A percentile compares a stretch with the other conserved stretches of the same genome.
phyloP scores from a whole-genome alignment of 176 grass and related monocot genomes.

The Melocanna baccifera region DNA sequence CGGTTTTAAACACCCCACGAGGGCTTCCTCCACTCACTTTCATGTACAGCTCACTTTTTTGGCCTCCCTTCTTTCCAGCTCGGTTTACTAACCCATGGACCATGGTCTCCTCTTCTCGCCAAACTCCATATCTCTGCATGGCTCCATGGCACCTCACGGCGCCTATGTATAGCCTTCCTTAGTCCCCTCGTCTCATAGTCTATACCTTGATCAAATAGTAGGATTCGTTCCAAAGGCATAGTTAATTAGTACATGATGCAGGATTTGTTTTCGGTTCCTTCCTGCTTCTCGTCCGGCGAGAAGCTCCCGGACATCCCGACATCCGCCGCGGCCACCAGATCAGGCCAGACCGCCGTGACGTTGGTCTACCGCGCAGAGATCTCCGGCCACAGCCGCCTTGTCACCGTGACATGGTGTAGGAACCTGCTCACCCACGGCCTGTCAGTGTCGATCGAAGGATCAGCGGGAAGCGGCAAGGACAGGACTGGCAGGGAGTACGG shows the following conservation, averaged over 20 bases:
- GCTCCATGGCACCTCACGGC: conserved; percentile 9
- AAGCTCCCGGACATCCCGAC: conserved; percentile 44
- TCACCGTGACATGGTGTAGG: conserved; percentile 85
- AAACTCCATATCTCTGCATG: conserved; percentile 41
- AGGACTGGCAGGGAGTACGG: conserved; percentile 35
- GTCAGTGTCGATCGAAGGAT: conserved; percentile 65
- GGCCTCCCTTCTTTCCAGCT: conserved; percentile 50
- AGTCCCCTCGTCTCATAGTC: background rate
- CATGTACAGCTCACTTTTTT: conserved; percentile 47
- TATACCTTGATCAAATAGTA: background rate
- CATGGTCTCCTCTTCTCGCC: conserved; percentile 37
- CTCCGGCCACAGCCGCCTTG: conserved; percentile 48
- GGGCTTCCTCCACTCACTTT: conserved; percentile 33
- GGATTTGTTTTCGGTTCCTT: conserved; percentile 68
- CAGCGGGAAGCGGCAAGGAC: conserved; percentile 45
- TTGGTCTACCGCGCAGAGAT: conserved; percentile 62
- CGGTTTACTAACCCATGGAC: conserved; percentile 38
- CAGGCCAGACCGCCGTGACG: conserved; percentile 53
- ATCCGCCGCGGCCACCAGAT: conserved; percentile 25
- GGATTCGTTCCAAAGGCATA: background rate
- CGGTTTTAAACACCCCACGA: conserved; percentile 44
- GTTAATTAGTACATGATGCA: conserved; percentile 48
- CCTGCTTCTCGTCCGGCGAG: conserved; percentile 69
- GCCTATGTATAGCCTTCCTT: conserved; percentile 46
- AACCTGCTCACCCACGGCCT: conserved; percentile 79